Conservation (phyloP, 169 alveolate species). For the Perkinsus olseni region DNA sequence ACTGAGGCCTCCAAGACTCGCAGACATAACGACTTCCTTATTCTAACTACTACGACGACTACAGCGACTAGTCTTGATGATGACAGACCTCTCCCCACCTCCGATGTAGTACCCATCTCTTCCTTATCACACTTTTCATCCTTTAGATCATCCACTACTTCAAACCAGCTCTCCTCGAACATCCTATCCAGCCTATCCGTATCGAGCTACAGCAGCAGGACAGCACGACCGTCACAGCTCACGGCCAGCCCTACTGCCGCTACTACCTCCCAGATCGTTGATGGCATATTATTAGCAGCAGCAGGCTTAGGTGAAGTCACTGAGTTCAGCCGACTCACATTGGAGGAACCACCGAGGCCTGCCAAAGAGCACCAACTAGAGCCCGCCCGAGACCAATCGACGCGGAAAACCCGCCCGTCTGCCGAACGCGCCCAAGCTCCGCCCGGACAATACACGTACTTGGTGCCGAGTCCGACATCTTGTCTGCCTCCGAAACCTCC, state of each 20-base stretch:
- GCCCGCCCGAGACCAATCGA: background rate
- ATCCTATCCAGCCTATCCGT: background rate
- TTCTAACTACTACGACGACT: too few relatives aligned
- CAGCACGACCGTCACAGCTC: background rate
- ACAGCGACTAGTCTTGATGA: too few relatives aligned
- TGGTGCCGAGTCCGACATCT: background rate
- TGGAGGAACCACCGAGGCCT: background rate
- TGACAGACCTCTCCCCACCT: background rate
- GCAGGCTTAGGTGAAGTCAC: background rate
- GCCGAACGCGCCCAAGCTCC: too few relatives aligned
- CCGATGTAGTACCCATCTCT: background rate
- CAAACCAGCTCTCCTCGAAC: background rate
- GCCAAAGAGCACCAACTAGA: background rate
- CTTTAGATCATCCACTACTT: background rate
- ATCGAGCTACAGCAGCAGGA: too few relatives aligned
- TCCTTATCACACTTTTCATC: background rate
- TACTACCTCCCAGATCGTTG: background rate
- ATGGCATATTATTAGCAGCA: background rate
- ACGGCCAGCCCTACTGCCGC: background rate
- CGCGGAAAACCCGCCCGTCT: background rate
- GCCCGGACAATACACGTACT: background rate
- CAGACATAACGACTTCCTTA: too few relatives aligned
- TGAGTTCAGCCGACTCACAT: background rate
- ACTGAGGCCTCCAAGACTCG: too few relatives aligned
- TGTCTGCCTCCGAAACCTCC: background rate